Conservation (phyloP, 208 protist species). For the Lotmaria passim region DNA sequence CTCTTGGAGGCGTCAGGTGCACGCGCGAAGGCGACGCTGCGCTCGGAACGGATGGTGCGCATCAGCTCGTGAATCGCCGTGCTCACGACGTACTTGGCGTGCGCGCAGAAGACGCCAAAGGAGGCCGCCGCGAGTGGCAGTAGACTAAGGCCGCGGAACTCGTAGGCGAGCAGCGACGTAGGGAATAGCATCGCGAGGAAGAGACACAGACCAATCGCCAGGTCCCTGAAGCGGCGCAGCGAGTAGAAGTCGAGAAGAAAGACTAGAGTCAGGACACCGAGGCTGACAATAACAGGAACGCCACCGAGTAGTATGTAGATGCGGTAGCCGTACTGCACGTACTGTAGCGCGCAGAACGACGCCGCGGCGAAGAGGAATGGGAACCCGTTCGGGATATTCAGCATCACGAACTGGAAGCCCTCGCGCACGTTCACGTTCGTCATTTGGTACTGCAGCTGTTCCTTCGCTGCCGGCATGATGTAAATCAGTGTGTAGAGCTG, state of each 20-base stretch:
- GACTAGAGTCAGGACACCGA: slow-evolving; percentile 59
- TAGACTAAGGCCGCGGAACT: slow-evolving; percentile 67
- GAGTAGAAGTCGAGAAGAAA: slow-evolving; percentile 73
- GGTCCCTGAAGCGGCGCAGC: slow-evolving; percentile 51
- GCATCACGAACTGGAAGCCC: slow-evolving; percentile 59
- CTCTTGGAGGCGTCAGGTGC: background rate
- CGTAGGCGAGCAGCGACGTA: slow-evolving; percentile 52
- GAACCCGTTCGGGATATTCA: slow-evolving; percentile 76
- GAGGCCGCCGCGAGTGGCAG: slow-evolving; percentile 60
- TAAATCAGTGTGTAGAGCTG: slow-evolving; percentile 67
- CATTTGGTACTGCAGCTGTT: slow-evolving; percentile 59
- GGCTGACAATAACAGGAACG: slow-evolving; percentile 61
- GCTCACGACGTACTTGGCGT: slow-evolving; percentile 50
- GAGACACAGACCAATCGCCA: slow-evolving; percentile 60
- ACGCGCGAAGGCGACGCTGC: slow-evolving; percentile 4
- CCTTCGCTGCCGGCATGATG: slow-evolving; percentile 60
- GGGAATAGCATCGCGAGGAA: slow-evolving; percentile 69
- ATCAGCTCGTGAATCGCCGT: slow-evolving; percentile 54
- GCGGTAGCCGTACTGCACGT: slow-evolving; percentile 66
- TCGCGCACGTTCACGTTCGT: slow-evolving; percentile 45
- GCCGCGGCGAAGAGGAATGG: slow-evolving; percentile 65
- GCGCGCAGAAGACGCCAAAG: slow-evolving; percentile 63
- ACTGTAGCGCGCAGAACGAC: slow-evolving; percentile 71
- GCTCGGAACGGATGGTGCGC: slow-evolving; percentile 31
- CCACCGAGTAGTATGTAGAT: slow-evolving; percentile 65